phyloP scores from a whole-genome alignment of 2,329 filamentous ascomycete species.

The Ophiostoma montium region DNA sequence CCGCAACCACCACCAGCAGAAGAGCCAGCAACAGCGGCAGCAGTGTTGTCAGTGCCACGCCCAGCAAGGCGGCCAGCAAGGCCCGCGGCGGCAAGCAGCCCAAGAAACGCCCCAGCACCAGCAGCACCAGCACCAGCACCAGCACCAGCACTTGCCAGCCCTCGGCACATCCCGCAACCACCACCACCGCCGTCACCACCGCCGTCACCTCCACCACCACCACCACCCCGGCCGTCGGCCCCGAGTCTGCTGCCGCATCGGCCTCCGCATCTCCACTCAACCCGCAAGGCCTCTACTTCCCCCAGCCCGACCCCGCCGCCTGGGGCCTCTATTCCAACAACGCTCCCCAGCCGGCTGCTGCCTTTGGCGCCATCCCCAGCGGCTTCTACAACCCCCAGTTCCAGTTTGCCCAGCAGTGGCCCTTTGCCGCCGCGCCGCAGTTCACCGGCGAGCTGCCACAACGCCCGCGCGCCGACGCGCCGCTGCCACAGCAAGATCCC shows the following conservation, averaged over 20 bases:
- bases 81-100: not conserved
- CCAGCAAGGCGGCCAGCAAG: not conserved
- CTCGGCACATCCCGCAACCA: not conserved
- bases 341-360: slow-evolving; percentile 28
- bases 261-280: not conserved
- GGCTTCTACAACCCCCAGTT: slow-evolving; percentile 15
- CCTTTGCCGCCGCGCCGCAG: slow-evolving; percentile 14
- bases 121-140: not conserved
- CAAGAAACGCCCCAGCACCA: not conserved
- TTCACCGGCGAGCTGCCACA: slow-evolving; percentile 21
- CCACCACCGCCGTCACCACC: not conserved
- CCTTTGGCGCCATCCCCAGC: slow-evolving; percentile 23
- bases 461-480: slow-evolving; percentile 20
- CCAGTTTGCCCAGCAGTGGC: slow-evolving; percentile 18
- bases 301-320: slow-evolving; percentile 19
- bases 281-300: slow-evolving; percentile 5
- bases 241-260: not conserved
- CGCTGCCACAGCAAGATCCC: slow-evolving; percentile 15
- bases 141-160: not conserved
- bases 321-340: slow-evolving; percentile 36
- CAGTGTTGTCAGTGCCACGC: not conserved
- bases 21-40: slow-evolving; percentile 4
- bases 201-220: slow-evolving; percentile 10
- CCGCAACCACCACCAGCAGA: slow-evolving; percentile 1
- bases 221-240: no score